Percentiles rank a stretch among this genome's conserved stretches.
Conservation (phyloP, 805 yeast species). For the Saturnispora sekii region DNA sequence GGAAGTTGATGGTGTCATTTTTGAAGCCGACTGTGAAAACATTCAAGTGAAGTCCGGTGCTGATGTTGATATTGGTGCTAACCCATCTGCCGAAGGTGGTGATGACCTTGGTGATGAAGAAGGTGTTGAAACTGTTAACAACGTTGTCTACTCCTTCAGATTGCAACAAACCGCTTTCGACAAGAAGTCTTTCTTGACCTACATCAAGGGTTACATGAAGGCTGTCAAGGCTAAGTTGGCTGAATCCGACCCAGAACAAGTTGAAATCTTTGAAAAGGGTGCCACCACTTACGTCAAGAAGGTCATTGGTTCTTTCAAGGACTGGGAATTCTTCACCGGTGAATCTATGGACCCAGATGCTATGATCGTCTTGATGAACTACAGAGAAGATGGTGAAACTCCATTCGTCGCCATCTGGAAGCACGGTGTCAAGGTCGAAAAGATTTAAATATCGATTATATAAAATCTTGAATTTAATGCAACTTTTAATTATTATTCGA, state of each 20-base stretch:
- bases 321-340: slow-evolving; percentile 99
- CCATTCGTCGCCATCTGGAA: slow-evolving; percentile 98
- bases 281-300: slow-evolving; percentile 95
- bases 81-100: slow-evolving; percentile 97
- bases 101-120: slow-evolving; percentile 68
- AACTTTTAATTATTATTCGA: background rate
- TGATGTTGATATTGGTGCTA: slow-evolving; percentile 97
- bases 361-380: slow-evolving; percentile 95
- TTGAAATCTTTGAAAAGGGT: slow-evolving; percentile 92
- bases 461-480: background rate
- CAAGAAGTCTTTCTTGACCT: slow-evolving; percentile 94
- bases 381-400: slow-evolving; percentile 99
- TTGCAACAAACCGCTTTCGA: slow-evolving; percentile 92
- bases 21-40: slow-evolving; percentile 95
- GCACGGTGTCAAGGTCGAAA: slow-evolving; percentile 87
- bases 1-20: slow-evolving; percentile 82
- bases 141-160: slow-evolving; percentile 97
- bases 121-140: slow-evolving; percentile 87
- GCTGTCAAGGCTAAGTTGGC: slow-evolving; percentile 81
- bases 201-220: slow-evolving; percentile 99
- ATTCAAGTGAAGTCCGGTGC: slow-evolving; percentile 75
- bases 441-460: slow-evolving; percentile 51
- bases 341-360: slow-evolving; percentile 99
- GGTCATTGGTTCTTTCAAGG: slow-evolving; percentile 89
- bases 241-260: slow-evolving; percentile 80